Evolutionary conservation across 2,329 filamentous ascomycete genomes (phyloP).

Genomic region (Exophiala bonariae): DNA sequence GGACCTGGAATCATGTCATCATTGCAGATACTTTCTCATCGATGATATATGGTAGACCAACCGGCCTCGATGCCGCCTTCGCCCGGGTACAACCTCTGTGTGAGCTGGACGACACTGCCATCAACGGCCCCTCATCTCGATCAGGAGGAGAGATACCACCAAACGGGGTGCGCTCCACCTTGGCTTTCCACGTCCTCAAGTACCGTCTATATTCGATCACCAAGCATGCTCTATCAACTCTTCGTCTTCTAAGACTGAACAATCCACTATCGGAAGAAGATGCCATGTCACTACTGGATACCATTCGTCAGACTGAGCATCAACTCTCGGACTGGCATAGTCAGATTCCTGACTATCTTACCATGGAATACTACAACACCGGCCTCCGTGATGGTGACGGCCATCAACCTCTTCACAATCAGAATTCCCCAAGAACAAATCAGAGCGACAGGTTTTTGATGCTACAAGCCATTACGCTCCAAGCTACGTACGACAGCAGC

Average conservation of each 20-base stretch:
- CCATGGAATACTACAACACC: constrained; percentile 2
- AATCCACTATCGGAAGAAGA: constrained; percentile 10
- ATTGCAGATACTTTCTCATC: constrained; percentile 32
- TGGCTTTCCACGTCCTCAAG: constrained; percentile 32
- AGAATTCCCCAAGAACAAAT: not conserved
- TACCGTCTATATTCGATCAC: constrained; percentile 32
- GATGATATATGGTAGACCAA: constrained; percentile 33
- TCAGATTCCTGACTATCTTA: constrained; percentile 4
- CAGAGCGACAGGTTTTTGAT: not conserved
- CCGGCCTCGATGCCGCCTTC: constrained; percentile 31
- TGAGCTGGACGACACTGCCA: constrained; percentile 29
- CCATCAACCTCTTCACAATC: not conserved
- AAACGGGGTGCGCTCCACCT: constrained; percentile 1
- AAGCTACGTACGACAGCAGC: constrained; percentile 29
- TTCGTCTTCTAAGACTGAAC: constrained; percentile 27
- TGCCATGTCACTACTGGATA: constrained; percentile 3
- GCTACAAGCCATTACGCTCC: constrained; percentile 23
- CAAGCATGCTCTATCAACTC: constrained; percentile 27
- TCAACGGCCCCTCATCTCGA: not conserved
- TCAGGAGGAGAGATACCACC: not conserved
- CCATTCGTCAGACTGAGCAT: constrained; percentile 8
- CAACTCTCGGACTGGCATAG: constrained; percentile 8
- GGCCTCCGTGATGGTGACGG: not conserved
- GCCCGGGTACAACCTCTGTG: constrained; percentile 25
- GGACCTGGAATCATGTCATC: constrained; percentile 33